Evolutionary conservation across 73 alveolate species (phyloP).

Genomic region (Blepharisma japonicum): DNA sequence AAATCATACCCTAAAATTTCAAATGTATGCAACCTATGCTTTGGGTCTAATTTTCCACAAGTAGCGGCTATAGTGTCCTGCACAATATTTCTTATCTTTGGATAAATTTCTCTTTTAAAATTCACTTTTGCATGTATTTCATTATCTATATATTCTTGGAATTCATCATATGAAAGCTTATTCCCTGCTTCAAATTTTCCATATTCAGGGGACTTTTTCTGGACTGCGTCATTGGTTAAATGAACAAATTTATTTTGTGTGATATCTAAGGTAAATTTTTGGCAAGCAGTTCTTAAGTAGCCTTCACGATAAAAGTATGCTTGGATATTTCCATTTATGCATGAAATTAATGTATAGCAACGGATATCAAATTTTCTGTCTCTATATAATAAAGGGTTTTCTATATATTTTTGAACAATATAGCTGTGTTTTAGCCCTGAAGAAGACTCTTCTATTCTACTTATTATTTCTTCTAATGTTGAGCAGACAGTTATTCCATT

Average conservation of each 20-base stretch:
- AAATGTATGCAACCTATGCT: constrained; percentile 16
- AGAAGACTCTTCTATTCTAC: constrained; percentile 27
- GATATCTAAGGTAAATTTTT: constrained; percentile 58
- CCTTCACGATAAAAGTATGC: constrained; percentile 76
- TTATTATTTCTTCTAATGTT: constrained; percentile 16
- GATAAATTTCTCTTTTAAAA: constrained; percentile 24
- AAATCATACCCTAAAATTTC: constrained; percentile 53
- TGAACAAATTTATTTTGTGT: constrained; percentile 68
- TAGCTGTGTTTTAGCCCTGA: constrained; percentile 45
- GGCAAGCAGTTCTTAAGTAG: constrained; percentile 76
- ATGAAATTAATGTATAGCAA: constrained; percentile 73
- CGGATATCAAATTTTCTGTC: constrained; percentile 96
- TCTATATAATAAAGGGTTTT: constrained; percentile 85
- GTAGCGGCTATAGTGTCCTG: constrained; percentile 21
- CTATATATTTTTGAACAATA: constrained; percentile 88
- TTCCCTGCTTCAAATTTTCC: constrained; percentile 93
- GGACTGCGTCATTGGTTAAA: constrained; percentile 95
- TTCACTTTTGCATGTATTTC: constrained; percentile 1
- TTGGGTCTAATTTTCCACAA: constrained; percentile 16
- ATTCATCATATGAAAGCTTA: constrained; percentile 22
- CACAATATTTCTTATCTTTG: neutral
- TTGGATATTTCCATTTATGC: constrained; percentile 60
- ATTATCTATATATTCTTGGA: neutral
- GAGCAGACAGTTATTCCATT: constrained; percentile 47
- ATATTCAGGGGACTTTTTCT: constrained; percentile 86